phyloP scores from a whole-genome alignment of 768 basidiomycete species.

The Nevesoporus exiguus region DNA sequence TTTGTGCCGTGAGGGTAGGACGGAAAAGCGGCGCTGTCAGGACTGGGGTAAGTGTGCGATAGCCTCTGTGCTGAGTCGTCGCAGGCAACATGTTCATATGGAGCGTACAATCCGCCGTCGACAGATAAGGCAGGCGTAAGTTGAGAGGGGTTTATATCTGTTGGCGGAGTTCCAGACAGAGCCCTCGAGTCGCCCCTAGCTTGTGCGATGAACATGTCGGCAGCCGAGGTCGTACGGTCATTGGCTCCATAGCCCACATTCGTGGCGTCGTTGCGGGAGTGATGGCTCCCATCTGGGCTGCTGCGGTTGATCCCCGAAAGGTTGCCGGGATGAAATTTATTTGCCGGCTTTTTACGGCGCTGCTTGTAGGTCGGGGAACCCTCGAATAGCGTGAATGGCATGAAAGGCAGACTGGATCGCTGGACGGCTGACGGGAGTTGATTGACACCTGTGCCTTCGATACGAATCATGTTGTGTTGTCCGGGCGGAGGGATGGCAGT shows the following conservation, averaged over 20 bases:
- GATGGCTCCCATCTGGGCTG: conserved; percentile 21
- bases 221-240: conserved; percentile 45
- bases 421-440: conserved; percentile 20
- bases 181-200: conserved; percentile 51
- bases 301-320: conserved; percentile 28
- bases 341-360: conserved; percentile 69
- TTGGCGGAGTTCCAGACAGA: conserved; percentile 18
- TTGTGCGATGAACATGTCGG: conserved; percentile 64
- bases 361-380: conserved; percentile 89
- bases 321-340: conserved; percentile 29
- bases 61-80: conserved; percentile 19
- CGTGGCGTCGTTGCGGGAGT: conserved; percentile 8
- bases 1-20: conserved; percentile 21
- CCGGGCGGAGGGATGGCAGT: conserved; percentile 3
- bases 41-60: conserved; percentile 16
- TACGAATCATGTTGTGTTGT: conserved; percentile 21
- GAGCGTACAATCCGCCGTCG: conserved; percentile 17
- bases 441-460: conserved; percentile 22
- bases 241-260: conserved; percentile 24
- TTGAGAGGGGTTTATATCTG: conserved; percentile 15
- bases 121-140: conserved; percentile 23
- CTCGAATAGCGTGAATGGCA: conserved; percentile 73
- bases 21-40: conserved; percentile 14
- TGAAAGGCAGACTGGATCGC: conserved; percentile 40
- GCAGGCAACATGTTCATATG: conserved; percentile 18